phyloP scores from a whole-genome alignment of 164 flowering plant genomes.

The Vitis rotundifolia region DNA sequence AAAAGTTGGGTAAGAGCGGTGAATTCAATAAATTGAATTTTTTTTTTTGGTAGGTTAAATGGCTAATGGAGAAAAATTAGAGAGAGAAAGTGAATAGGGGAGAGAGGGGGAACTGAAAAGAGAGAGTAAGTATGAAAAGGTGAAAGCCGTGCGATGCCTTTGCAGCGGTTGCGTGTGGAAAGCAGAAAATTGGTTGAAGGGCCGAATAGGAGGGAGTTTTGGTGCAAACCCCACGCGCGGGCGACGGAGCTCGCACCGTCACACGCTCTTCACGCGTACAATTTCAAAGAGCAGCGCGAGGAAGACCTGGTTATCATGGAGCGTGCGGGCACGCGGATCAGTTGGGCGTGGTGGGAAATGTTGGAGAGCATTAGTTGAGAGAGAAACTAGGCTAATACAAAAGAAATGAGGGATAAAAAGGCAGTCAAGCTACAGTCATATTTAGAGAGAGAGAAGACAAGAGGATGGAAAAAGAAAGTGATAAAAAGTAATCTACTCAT shows the following conservation, averaged over 20 bases:
- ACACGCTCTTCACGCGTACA: too few species aligned
- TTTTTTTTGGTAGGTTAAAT: too few species aligned
- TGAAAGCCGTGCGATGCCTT: constrained; percentile 45
- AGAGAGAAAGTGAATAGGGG: background rate
- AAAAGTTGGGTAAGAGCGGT: too few species aligned
- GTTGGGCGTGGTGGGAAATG: background rate
- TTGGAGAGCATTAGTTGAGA: background rate
- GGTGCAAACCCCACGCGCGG: too few species aligned
- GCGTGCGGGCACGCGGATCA: background rate
- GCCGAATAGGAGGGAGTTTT: background rate
- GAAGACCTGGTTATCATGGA: too few species aligned
- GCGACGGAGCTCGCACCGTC: too few species aligned
- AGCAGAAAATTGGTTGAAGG: constrained; percentile 50
- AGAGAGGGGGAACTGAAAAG: background rate
- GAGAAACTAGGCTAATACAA: background rate
- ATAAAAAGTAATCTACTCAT: constrained; percentile 8
- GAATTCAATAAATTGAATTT: too few species aligned
- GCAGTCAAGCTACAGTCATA: constrained; percentile 26
- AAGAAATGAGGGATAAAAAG: constrained; percentile 12
- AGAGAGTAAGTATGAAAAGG: constrained; percentile 31
- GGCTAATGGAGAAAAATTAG: background rate
- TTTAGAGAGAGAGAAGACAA: constrained; percentile 7
- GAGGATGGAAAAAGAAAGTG: too few species aligned
- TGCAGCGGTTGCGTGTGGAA: constrained; percentile 62
- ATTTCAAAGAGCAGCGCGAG: too few species aligned